A percentile compares a stretch with the other conserved stretches of the same genome.
These are phyloP conservation scores for Oryza coarctata DNA, from an alignment of 176 grass and related monocot species.

Conservation along the genomic window DNA sequence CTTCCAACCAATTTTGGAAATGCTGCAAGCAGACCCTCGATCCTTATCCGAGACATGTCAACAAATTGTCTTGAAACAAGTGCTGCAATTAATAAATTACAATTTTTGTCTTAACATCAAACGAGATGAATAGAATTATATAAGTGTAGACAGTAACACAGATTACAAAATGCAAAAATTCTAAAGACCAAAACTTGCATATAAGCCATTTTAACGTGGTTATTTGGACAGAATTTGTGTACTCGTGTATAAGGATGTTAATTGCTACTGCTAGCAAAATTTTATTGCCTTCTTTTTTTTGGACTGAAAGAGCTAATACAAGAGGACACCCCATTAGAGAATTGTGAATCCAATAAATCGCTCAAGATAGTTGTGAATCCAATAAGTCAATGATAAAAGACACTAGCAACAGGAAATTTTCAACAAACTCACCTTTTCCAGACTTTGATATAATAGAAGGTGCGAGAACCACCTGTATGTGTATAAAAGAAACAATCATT, in stretches of 20 bases:
- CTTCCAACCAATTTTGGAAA: conserved; percentile 88
- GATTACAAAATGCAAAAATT: conserved; percentile 5
- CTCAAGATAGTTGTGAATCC: not conserved
- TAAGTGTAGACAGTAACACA: not conserved
- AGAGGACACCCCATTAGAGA: not conserved
- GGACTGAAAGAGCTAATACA: not conserved
- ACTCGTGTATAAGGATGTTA: not conserved
- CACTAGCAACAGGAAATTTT: conserved; percentile 1
- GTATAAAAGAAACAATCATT: conserved; percentile 27
- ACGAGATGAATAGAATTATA: not conserved
- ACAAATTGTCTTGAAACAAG: conserved; percentile 88
- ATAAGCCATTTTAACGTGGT: not conserved
- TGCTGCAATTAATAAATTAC: conserved; percentile 40
- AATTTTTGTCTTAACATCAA: conserved; percentile 1
- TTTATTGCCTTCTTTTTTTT: not conserved
- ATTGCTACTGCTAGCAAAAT: conserved; percentile 17
- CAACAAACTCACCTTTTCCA: conserved; percentile 68
- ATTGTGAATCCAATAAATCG: not conserved
- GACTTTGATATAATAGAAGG: conserved; percentile 69
- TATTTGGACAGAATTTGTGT: not conserved
- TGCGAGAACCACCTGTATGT: conserved; percentile 71
- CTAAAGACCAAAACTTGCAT: not conserved
- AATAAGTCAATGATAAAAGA: not conserved
- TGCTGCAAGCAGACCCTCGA: conserved; percentile 82
- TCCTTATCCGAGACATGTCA: conserved; percentile 83